Evolutionary conservation across 2,329 filamentous ascomycete species (phyloP).

Genomic region (Aspergillus pseudoterreus): DNA sequence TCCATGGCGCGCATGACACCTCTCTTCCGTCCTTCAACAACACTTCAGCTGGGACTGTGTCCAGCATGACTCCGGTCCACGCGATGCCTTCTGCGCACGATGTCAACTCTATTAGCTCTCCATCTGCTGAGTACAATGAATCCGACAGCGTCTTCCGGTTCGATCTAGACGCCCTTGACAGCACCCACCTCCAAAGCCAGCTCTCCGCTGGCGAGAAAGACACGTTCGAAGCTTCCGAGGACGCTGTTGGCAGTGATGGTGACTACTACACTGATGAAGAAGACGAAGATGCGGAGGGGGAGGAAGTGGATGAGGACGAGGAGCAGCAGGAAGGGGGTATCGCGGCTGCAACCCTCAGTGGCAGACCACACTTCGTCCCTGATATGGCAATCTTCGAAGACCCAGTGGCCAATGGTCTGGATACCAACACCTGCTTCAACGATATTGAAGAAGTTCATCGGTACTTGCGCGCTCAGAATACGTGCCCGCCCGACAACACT

Average conservation of each 20-base stretch:
- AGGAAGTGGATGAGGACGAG: neutral
- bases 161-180: too few relatives aligned
- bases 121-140: neutral
- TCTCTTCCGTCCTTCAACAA: neutral
- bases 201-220: too few relatives aligned
- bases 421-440: slow-evolving; percentile 12
- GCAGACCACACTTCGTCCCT: neutral
- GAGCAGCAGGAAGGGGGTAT: neutral
- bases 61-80: neutral
- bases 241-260: neutral
- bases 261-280: neutral
- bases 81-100: neutral
- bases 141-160: too few relatives aligned
- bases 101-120: neutral
- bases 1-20: neutral
- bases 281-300: neutral
- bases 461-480: neutral
- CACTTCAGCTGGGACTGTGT: too few relatives aligned
- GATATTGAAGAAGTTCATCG: slow-evolving; percentile 18
- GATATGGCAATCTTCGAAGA: slow-evolving; percentile 5
- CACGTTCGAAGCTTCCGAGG: neutral
- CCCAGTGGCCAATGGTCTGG: slow-evolving; percentile 3
- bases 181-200: too few relatives aligned
- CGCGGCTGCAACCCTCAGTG: neutral
- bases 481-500: slow-evolving; percentile 17